Base-by-base conservation (phyloP, 2,329 filamentous ascomycete species). In the Nigrospora sphaerica region DNA sequence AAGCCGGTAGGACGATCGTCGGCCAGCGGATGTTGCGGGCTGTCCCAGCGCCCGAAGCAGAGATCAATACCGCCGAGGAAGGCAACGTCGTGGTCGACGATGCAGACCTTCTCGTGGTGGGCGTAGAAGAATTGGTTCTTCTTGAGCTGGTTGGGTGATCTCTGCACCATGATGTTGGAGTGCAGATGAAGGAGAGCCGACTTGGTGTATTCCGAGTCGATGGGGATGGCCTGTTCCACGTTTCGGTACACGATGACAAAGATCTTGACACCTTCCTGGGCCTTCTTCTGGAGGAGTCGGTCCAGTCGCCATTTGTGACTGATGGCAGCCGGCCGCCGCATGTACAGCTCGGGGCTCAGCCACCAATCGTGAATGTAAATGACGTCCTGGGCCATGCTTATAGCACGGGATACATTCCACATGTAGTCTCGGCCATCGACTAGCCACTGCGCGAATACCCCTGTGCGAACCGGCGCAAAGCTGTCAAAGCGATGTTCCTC, bases 301-400 rank as follows among this genome's bases (percentile, higher is more conserved):
- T 98, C 93, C 9, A 98, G 77, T 45, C 93, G 83, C 93, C 93
- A 98, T 67, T 96, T 96, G 64, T 97, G 92, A 61, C 91, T 96
- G 67, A 97, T 96, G 39, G 88, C 90, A 19, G 93, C 87, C 45
- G 93, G 93, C 48, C 93, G 80, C 49, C 93, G 81, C 83, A 97
- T 85, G 69, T 98, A 98, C 39, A 98, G 71, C 66, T 98, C 92
- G 1, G 93, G 93, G 56, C 88, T 96, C 36, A 98, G 71, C 93
- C 93, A 98, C 93, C 93, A 98, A 65, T 97, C 93, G 63, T 98
- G 93, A 52, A 98, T 97, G 66, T 97, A 97, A 56, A 98, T 92
- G 51, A 97, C 92, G 69, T 97, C 93, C 58, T 88, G 88, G 10
- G 93, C 93, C 82, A 96, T 95, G 62, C 89, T 93, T 58, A 98